These are phyloP conservation scores for Aureobasidium sp. DNA, from an alignment of 2,329 filamentous ascomycete species.

Conservation along the genomic window DNA sequence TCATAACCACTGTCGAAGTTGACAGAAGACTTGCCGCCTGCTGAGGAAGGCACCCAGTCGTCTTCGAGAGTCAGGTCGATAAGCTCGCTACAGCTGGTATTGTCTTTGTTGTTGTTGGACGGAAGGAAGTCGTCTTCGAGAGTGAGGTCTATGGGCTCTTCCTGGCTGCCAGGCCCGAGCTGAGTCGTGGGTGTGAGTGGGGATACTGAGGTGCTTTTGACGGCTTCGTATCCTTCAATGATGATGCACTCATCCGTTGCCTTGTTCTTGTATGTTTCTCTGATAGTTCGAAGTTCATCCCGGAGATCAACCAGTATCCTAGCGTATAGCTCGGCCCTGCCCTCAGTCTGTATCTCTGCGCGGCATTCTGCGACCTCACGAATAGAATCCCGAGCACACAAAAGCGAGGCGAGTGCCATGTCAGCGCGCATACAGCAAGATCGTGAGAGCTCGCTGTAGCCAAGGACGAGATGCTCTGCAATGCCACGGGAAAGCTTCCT, in stretches of 20 bases:
- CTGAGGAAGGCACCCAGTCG: neutral
- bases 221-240: neutral
- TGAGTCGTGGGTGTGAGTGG: neutral
- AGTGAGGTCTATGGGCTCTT: neutral
- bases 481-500: neutral
- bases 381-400: neutral
- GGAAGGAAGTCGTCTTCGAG: neutral
- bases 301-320: neutral
- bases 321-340: neutral
- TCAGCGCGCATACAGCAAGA: neutral
- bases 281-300: neutral
- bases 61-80: neutral
- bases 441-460: neutral
- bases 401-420: neutral
- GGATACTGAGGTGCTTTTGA: neutral
- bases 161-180: neutral
- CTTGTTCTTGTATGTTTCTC: neutral
- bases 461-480: neutral
- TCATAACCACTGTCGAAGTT: neutral
- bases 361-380: neutral
- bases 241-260: too few relatives aligned
- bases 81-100: neutral
- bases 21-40: neutral
- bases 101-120: neutral
- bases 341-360: slow-evolving; percentile 23